Base-by-base conservation (phyloP, 345 rosid genomes). In the Hibiscus mutabilis region DNA sequence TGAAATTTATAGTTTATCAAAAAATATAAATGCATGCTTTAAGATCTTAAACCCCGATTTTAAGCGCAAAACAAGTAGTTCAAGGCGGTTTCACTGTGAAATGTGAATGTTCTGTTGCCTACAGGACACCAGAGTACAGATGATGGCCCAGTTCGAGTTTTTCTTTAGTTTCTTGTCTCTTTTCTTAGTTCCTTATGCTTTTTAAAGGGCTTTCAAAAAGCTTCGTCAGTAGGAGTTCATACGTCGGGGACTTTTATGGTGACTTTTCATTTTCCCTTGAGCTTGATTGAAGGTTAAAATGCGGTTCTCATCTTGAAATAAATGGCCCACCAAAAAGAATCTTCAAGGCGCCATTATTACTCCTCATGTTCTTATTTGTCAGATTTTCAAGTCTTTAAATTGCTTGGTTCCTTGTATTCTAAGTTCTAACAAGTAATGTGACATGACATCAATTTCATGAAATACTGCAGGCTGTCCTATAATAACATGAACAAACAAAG, bases 71-170 rank as follows among this genome's bases (percentile, higher is more conserved):
- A 57, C 7, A 57, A 12, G 31, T 13, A 3, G 60, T 21, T 22
- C 29, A 57, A 57, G 60, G 53, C 1, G 33, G 44, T 5, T 44
- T 69, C 60, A 35, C n/a, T 21, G 6, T 33, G 6, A 4, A 33
- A 33, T 33, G 1, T 33, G 35, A 33, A 33, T 33, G 35, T 33
- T 33, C 6, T 33, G 65, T 40, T 27, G 68, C 19, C 72, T 66
- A 52, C 6, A 33, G 73, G 77, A 79, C 69, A 53, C 37, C 27
- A 16, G 78, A 78, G 78, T 70, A 75, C 78, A 66, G 55, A 6
- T 44, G 68, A 68, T 55, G 81, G 66, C 73, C 72, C 79, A 66
- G 68, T 55, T 63, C 25, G 56, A 19, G 73, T 62, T 70, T 46
- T 60, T 25, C 52, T 70, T 70, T 44, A 27, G 40, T 67, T 55